Evolutionary conservation across 306 rosid species (phyloP), one percentile per base, ranked within the genome.

Genomic region (Macrotyloma uniflorum): DNA sequence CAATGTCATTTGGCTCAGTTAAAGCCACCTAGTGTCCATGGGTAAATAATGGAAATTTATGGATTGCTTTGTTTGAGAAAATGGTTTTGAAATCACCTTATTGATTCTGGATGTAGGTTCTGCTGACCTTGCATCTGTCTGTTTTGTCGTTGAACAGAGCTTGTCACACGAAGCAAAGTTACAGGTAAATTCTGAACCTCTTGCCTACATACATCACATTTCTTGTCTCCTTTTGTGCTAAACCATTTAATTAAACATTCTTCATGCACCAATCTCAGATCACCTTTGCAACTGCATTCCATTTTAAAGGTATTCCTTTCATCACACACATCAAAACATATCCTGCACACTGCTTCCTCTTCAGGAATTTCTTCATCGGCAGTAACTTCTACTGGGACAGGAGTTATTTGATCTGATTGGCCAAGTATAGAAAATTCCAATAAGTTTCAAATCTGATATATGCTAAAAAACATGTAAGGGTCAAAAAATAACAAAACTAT

Each of bases 271-370:
- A 95, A 90, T 76, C 86, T 90, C 74, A 95, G 92, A 80, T 83
- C 97, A 76, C 98, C 98, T 84, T 95, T 95, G 89, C 98, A 95
- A 79, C 92, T 82, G 85, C 98, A 95, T 86, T 95, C 98, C 98
- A 95, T 89, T 91, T 92, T 95, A 33, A 95, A 90, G 5, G 98
- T 95, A 81, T 92, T 95, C 74, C 89, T 83, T 87, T 91, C 98
- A 51, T 91, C 93, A 38, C 97, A 95, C 53, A 54, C 89, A 49
- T 92, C 98, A 65, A 89, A 83, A 86, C 98, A 95, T 67, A 92
- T 95, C 87, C 98, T 89, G 85, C 98, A 95, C 51, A 91, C 91
- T 8, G 98, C 98, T 89, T 92, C 98, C 91, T 92, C 98, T 84
- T 95, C 98, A 33, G 98, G 97, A 88, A 92, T 95, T 87, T 92